These are phyloP conservation scores for Thuja plicata DNA, from an alignment of 83 land plant genomes.

Conservation along the genomic window DNA sequence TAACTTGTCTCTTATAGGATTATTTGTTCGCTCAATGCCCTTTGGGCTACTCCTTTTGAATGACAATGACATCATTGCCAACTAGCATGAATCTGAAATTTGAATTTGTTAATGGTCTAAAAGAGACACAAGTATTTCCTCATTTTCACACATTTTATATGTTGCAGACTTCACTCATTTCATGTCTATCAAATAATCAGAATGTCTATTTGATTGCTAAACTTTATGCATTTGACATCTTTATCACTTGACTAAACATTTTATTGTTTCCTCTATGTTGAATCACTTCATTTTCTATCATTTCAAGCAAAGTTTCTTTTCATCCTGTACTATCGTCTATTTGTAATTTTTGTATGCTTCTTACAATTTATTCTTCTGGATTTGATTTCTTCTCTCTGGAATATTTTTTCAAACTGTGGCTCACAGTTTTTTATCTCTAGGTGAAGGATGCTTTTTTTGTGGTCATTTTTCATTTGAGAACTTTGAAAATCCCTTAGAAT, in stretches of 20 bases:
- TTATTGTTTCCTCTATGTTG: background rate
- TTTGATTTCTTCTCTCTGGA: background rate
- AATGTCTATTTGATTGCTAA: background rate
- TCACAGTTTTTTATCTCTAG: background rate
- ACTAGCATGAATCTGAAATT: background rate
- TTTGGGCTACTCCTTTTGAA: background rate
- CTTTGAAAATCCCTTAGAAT: background rate
- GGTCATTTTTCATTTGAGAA: background rate
- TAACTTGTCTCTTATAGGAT: background rate
- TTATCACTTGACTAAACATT: background rate
- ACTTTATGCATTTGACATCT: background rate
- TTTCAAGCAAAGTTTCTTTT: background rate
- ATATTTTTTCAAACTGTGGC: background rate
- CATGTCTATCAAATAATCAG: background rate
- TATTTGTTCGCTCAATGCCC: background rate
- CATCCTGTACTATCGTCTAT: background rate
- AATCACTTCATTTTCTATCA: background rate
- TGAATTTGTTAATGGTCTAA: background rate
- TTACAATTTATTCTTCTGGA: background rate
- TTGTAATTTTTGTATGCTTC: background rate
- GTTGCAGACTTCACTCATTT: background rate
- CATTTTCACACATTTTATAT: background rate
- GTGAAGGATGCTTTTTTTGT: background rate
- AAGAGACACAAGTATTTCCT: background rate
- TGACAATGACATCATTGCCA: background rate